Percentiles rank a stretch among this genome's conserved stretches.
phyloP scores from a whole-genome alignment of 306 rosid species.

The Vigna reflexopilosa region DNA sequence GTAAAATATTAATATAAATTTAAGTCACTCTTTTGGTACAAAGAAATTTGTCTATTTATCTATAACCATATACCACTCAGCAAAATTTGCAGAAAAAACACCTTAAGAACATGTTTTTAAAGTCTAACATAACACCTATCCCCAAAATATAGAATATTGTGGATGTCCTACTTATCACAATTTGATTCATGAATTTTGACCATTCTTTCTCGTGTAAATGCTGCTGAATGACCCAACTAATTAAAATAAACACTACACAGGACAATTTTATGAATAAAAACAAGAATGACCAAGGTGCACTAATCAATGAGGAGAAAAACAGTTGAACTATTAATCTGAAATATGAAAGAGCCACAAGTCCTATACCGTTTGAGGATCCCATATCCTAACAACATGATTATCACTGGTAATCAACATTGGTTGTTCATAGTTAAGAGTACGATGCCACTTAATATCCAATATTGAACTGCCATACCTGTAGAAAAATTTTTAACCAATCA shows the following conservation, averaged over 20 bases:
- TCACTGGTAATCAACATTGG: conserved; percentile 85
- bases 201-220: conserved; percentile 22
- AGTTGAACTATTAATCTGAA: conserved; percentile 24
- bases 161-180: not conserved
- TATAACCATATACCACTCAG: not conserved
- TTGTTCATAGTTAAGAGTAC: conserved; percentile 69
- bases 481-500: conserved; percentile 43
- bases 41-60: not conserved
- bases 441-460: conserved; percentile 96
- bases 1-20: not conserved
- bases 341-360: conserved; percentile 21
- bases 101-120: conserved; percentile 6
- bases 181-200: not conserved
- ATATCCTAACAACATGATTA: conserved; percentile 81
- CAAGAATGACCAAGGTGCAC: conserved; percentile 7
- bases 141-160: conserved; percentile 17
- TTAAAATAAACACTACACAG: not conserved
- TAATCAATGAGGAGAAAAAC: conserved; percentile 23
- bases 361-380: conserved; percentile 88
- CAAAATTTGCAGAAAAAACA: conserved; percentile 16
- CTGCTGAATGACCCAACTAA: conserved; percentile 1
- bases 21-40: not conserved
- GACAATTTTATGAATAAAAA: conserved; percentile 17
- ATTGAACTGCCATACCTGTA: conserved; percentile 91
- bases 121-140: conserved; percentile 14